A percentile compares a stretch with the other conserved stretches of the same genome.
Evolutionary conservation across 2,329 filamentous ascomycete species (phyloP).

Genomic region (Ceratocystis ficicola): DNA sequence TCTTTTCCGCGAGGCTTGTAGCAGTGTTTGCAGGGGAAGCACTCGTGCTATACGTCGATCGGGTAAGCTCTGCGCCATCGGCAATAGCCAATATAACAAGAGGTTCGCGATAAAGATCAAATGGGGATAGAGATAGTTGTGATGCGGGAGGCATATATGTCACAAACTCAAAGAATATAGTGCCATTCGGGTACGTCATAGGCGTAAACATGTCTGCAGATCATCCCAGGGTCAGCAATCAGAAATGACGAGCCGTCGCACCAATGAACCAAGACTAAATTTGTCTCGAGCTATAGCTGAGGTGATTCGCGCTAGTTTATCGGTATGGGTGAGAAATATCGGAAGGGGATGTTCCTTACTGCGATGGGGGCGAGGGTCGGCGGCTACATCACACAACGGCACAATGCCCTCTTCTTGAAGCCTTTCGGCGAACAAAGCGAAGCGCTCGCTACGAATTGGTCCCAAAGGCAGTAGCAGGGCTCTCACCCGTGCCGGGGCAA

Average conservation of each 20-base stretch:
- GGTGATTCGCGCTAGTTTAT: neutral
- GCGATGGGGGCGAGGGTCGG: slow-evolving; percentile 72
- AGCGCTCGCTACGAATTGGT: slow-evolving; percentile 69
- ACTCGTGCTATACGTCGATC: slow-evolving; percentile 40
- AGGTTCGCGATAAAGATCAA: slow-evolving; percentile 80
- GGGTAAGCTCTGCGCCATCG: slow-evolving; percentile 60
- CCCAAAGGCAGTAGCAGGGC: slow-evolving; percentile 78
- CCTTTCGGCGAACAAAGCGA: slow-evolving; percentile 64
- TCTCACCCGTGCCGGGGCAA: slow-evolving; percentile 82
- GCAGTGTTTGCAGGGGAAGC: slow-evolving; percentile 12
- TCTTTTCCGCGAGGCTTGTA: slow-evolving; percentile 36
- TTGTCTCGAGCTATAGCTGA: neutral
- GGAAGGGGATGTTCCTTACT: slow-evolving; percentile 43
- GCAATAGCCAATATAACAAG: slow-evolving; percentile 73
- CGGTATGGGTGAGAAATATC: neutral
- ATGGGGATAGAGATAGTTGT: slow-evolving; percentile 69
- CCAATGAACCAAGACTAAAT: neutral
- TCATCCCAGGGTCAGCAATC: slow-evolving; percentile 21
- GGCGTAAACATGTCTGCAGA: slow-evolving; percentile 81
- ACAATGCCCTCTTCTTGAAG: slow-evolving; percentile 71
- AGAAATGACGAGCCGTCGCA: neutral
- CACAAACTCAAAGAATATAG: slow-evolving; percentile 77
- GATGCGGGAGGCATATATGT: slow-evolving; percentile 68
- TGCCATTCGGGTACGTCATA: slow-evolving; percentile 71
- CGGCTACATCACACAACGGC: slow-evolving; percentile 71